phyloP scores from a whole-genome alignment of 176 grass and related monocot genomes.

The Lolium rigidum region DNA sequence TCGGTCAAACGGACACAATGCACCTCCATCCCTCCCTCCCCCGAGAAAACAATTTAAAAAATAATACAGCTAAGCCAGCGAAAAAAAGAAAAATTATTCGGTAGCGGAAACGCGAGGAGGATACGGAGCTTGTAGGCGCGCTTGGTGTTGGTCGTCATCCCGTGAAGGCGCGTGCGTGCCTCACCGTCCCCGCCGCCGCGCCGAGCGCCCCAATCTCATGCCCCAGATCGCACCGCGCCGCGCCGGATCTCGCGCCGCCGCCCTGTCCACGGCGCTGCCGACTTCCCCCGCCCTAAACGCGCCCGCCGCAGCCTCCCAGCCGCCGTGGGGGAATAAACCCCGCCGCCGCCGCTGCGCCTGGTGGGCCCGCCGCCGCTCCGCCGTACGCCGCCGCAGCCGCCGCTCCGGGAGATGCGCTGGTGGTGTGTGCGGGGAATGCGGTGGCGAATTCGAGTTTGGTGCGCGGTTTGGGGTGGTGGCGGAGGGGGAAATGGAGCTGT shows the following conservation, averaged over 20 bases:
- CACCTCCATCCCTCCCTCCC: neutral
- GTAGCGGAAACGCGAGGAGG: conserved; percentile 45
- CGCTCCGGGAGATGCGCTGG: conserved; percentile 1
- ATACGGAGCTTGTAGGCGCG: conserved; percentile 99
- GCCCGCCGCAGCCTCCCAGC: neutral
- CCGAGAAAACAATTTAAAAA: conserved; percentile 12
- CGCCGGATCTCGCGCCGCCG: conserved; percentile 63
- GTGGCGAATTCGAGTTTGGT: conserved; percentile 53
- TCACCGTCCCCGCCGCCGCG: conserved; percentile 13
- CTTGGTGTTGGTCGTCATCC: conserved; percentile 95
- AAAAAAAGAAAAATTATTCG: neutral
- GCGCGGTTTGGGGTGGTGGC: conserved; percentile 37
- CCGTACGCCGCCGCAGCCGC: neutral
- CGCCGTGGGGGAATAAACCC: neutral
- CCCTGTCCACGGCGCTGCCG: neutral
- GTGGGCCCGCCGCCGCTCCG: neutral
- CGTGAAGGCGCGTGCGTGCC: conserved; percentile 4
- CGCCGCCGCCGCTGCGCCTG: neutral
- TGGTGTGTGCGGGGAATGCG: conserved; percentile 44
- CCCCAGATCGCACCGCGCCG: conserved; percentile 68
- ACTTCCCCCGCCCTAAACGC: conserved; percentile 19
- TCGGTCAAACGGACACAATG: conserved; percentile 11
- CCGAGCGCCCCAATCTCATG: conserved; percentile 59
- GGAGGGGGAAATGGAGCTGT: conserved; percentile 75
- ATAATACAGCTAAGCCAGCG: neutral